Evolutionary conservation across 2,329 filamentous ascomycete genomes (phyloP), one percentile per base, ranked within the genome.

Genomic region (Paecilomyces niveus): DNA sequence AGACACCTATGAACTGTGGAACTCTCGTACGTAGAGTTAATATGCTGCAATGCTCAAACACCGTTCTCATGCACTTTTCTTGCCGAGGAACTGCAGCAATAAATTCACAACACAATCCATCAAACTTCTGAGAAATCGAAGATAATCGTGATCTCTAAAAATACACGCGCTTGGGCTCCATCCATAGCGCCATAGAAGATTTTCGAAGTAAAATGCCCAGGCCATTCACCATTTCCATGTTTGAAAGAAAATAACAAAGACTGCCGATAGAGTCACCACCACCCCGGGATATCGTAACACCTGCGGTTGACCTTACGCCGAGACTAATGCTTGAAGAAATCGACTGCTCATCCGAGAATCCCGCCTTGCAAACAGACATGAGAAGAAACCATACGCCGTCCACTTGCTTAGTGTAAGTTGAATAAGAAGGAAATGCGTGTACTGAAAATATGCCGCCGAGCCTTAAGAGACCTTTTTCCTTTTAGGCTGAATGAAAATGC

Each of bases 401-500:
- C 50, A 29, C 21, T 52, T 21, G 22, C 9, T 52, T 24, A 9
- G 22, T n/a, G 13, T 52, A 13, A 52, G 15, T 24, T n/a, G 50
- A n/a, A 29, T 13, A 18, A 45, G 10, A 29, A 29, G 9, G 50
- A 52, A 15, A 52, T 24, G 50, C 13, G 22, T 8, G 24, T 10
- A 13, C 50, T 45, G 18, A 45, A 13, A 13, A 5, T 26, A 21
- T 29, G 50, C 22, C 10, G 50, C 22, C 10, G 35, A 29, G 15
- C 10, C 3, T 26, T 29, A 52, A 29, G 50, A 7, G 10, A 52
- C 50, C 50, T 53, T 61, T 52, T 59, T 61, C 35, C 60, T 61
- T 32, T 65, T 65, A 15, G 60, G 61, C 54, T 61, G 62, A n/a
- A 65, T 62, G 54, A 65, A 64, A 9, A 63, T 54, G 52, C 64